phyloP scores from a whole-genome alignment of 2,329 filamentous ascomycete species.

The Chaetomium sp. region DNA sequence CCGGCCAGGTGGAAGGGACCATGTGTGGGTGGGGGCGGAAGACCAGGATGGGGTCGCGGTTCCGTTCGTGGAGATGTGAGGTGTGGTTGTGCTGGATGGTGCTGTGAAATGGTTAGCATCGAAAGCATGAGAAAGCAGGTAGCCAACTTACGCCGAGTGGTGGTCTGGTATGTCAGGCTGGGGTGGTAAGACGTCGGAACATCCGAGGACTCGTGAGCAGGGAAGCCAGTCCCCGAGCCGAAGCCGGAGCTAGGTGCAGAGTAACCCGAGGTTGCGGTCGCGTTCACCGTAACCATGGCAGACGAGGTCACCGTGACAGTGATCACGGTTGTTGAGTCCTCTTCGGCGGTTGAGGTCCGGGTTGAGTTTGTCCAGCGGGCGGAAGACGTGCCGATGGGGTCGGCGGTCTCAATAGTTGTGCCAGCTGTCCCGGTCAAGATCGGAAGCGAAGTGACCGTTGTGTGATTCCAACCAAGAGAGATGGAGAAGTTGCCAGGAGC shows the following conservation, averaged over 20 bases:
- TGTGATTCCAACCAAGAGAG: conserved; percentile 11
- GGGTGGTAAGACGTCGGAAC: conserved; percentile 12
- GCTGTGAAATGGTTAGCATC: not conserved
- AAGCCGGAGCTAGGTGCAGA: not conserved
- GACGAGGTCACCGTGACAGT: conserved; percentile 23
- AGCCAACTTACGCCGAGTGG: not conserved
- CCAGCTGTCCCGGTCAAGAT: not conserved
- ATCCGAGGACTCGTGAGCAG: not conserved
- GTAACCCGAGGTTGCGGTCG: not conserved
- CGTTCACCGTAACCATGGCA: not conserved
- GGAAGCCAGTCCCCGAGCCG: not conserved
- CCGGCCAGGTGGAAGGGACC: conserved; percentile 13
- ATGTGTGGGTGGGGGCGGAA: not conserved
- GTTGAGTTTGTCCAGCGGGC: conserved; percentile 1
- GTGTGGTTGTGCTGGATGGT: not conserved
- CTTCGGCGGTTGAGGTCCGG: not conserved
- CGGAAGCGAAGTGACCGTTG: not conserved
- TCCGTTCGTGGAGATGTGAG: not conserved
- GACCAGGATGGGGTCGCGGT: not conserved
- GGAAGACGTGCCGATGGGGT: conserved; percentile 14
- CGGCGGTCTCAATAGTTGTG: conserved; percentile 13
- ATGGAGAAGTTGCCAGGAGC: not conserved
- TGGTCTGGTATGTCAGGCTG: conserved; percentile 25
- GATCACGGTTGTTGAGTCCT: conserved; percentile 9
- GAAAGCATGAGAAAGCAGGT: not conserved